Conservation (phyloP, 768 basidiomycete species). For the Termitomyces sp. region DNA sequence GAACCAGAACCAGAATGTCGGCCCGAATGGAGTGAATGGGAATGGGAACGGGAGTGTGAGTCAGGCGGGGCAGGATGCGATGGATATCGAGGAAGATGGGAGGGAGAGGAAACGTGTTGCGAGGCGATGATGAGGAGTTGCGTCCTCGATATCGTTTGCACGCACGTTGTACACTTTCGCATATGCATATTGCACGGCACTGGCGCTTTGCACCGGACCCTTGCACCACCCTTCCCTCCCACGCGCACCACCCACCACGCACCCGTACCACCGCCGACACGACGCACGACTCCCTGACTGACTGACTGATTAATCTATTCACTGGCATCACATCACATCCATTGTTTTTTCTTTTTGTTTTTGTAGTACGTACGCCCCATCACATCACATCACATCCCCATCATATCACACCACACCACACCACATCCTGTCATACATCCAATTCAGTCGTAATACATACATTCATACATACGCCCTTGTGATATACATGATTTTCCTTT, state of each 20-base stretch:
- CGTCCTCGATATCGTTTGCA: background rate
- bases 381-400: background rate
- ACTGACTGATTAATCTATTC: background rate
- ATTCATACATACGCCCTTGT: no score
- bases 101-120: slow-evolving; percentile 72
- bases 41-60: background rate
- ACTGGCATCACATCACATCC: background rate
- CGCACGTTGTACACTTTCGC: background rate
- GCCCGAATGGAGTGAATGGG: background rate
- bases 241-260: background rate
- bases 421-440: no score
- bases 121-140: slow-evolving; percentile 37
- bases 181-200: no score
- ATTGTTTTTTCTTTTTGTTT: background rate
- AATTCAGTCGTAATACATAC: no score
- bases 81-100: slow-evolving; percentile 71
- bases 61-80: slow-evolving; percentile 14
- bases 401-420: background rate
- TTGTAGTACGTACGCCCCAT: background rate
- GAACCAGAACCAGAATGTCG: background rate
- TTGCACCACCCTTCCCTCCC: background rate
- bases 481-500: no score
- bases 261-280: background rate
- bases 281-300: background rate
- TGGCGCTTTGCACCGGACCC: no score